Evolutionary conservation across 441 rosid species (phyloP).

Genomic region (Pelargonium myrrhifolium): DNA sequence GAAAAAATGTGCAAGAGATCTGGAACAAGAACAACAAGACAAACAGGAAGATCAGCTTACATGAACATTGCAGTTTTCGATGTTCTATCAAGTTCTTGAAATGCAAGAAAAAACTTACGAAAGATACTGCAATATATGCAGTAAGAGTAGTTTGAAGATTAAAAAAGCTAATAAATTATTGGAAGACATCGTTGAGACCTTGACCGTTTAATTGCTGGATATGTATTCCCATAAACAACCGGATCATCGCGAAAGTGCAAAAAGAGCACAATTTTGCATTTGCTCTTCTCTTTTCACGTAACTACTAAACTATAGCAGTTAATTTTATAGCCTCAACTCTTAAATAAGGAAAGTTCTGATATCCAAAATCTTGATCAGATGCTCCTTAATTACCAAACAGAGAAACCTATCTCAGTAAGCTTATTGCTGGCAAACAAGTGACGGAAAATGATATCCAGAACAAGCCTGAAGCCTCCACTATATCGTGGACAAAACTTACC

Average conservation of each 20-base stretch:
- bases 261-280: no score
- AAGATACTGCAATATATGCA: neutral
- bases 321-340: neutral
- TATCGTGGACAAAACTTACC: neutral
- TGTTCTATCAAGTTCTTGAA: neutral
- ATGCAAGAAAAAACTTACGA: neutral
- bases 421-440: neutral
- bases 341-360: neutral
- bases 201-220: no score
- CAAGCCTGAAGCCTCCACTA: no score
- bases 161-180: neutral
- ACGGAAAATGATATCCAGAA: neutral
- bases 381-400: neutral
- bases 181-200: no score
- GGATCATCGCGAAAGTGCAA: no score
- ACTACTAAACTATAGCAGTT: neutral
- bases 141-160: neutral
- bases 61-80: neutral
- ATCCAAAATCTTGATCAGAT: neutral
- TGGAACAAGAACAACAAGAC: conserved; percentile 27
- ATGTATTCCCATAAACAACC: no score
- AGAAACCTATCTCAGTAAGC: no score
- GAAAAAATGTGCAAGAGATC: conserved; percentile 87
- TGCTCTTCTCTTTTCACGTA: neutral
- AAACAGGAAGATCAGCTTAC: neutral